Base-by-base conservation (phyloP, 2,329 filamentous ascomycete genomes). In the Beauveria bassiana region DNA sequence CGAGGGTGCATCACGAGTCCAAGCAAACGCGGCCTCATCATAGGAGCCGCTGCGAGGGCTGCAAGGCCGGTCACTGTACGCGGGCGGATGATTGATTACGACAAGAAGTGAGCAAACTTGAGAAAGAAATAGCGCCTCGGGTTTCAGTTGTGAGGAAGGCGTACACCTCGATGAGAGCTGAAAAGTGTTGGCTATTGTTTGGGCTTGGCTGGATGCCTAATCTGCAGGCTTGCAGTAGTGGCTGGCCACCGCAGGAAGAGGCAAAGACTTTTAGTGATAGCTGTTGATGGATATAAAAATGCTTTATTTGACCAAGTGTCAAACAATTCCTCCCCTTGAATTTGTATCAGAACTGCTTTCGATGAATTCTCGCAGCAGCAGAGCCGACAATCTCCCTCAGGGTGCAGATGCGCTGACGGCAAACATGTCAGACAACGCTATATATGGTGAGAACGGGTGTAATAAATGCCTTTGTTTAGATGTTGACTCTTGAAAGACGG, bases 41-140 rank as follows among this genome's bases (percentile, higher is more conserved):
- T 49, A 6, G 0, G 0, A 18, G 54, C 0, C 62, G 75, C 1
- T 77, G 75, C 38, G 73, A 77, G 62, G 75, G 74, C 0, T 77
- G 74, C 55, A 75, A 68, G 61, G 61, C 61, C 34, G 72, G 71
- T 0, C 67, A 68, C 56, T 77, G 73, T 42, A 57, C 14, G 8
- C 3, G 12, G 20, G 31, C 3, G n/a, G 22, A 12, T 42, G 22
- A 26, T 8, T 40, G 9, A 28, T 34, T 24, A 5, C 2, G 20
- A 46, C 10, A 2, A 9, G 2, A 10, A n/a, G 18, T 20, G 9
- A 16, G 45, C 12, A 38, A 20, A 31, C 52, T 8, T 18, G 14
- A 12, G 3, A 8, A 9, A 10, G 26, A n/a, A 10, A 34, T 1
- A 24, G 12, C 14, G 47, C 16, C 7, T 50, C 4, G 22, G 14